Base-by-base conservation (phyloP, 2,329 filamentous ascomycete species). In the Fusarium bulbicola region DNA sequence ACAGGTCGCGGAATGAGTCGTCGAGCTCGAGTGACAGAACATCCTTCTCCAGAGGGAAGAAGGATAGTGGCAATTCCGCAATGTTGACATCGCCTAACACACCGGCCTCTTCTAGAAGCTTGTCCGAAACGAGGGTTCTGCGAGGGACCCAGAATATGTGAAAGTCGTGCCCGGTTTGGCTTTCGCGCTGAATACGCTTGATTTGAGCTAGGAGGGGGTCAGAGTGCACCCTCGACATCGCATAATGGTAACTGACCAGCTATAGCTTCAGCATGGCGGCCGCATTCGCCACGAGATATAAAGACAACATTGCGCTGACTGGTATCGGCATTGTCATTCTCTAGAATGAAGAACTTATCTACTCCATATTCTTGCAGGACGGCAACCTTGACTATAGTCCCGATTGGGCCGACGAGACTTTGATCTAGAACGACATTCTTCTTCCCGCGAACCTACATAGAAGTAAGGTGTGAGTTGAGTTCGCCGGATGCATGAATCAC, bases 351-450 rank as follows among this genome's bases (percentile, higher is more conserved):
- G 75, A 98, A 94, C 82, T 97, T 97, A 83, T 98, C 95, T 76
- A 99, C 95, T 36, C 97, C 97, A 85, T 98, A 98, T 79, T 99
- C 96, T 80, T 98, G 94, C 21, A 98, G 88, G 15, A 93, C 95
- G 28, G 95, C 95, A 79, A 98, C 97, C 82, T 98, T 98, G 84
- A 97, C 94, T 75, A 99, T 92, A 67, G 95, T 88, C 67, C 95
- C 94, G 76, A 99, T 89, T 36, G 95, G 94, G 30, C 95, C 96
- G 75, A 95, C 95, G 77, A 99, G 88, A 77, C 92, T 92, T 82
- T 93, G 93, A 82, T 98, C 95, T 80, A 99, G 92, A 59, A 99
- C 93, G 70, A 99, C 87, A 80, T 98, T 98, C 88, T 99, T 99
- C 90, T 98, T 99, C 77, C 97, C 97, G 81, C 95, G 93, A 74